These are phyloP conservation scores for Mucor piriformis DNA, from an alignment of 371 early-diverging fungal species.

Conservation along the genomic window DNA sequence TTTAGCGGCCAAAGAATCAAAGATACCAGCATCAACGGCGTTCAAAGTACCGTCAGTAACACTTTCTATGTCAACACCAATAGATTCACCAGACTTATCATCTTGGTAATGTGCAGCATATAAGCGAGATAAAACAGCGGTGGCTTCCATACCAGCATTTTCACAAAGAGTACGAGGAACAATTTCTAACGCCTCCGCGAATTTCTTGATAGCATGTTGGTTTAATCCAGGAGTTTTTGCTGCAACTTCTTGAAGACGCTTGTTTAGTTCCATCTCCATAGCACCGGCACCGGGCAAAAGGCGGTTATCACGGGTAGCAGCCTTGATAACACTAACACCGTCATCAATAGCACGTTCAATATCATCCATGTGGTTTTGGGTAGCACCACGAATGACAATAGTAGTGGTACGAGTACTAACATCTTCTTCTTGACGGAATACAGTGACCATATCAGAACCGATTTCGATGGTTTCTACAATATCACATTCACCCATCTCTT, in stretches of 20 bases:
- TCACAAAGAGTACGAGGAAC: slow-evolving; percentile 96
- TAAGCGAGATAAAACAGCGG: slow-evolving; percentile 90
- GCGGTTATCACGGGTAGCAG: slow-evolving; percentile 86
- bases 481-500: slow-evolving; percentile 98
- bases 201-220: slow-evolving; percentile 96
- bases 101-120: slow-evolving; percentile 91
- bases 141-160: slow-evolving; percentile 96
- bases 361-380: slow-evolving; percentile 97
- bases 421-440: slow-evolving; percentile 86
- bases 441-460: slow-evolving; percentile 95
- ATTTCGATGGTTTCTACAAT: slow-evolving; percentile 95
- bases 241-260: slow-evolving; percentile 70
- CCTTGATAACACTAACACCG: slow-evolving; percentile 97
- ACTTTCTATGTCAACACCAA: slow-evolving; percentile 86
- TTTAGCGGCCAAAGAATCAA: slow-evolving; percentile 86
- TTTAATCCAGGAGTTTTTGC: slow-evolving; percentile 93
- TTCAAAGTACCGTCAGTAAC: slow-evolving; percentile 80
- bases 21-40: slow-evolving; percentile 73
- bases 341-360: slow-evolving; percentile 98
- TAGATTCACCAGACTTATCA: slow-evolving; percentile 43
- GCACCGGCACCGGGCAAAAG: slow-evolving; percentile 97
- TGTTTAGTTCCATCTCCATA: slow-evolving; percentile 91
- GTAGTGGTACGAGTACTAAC: slow-evolving; percentile 88
- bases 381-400: slow-evolving; percentile 96
- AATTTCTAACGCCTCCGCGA: slow-evolving; percentile 95